Base-by-base conservation (phyloP, 2,329 filamentous ascomycete genomes). In the Pseudocercospora crystallina region DNA sequence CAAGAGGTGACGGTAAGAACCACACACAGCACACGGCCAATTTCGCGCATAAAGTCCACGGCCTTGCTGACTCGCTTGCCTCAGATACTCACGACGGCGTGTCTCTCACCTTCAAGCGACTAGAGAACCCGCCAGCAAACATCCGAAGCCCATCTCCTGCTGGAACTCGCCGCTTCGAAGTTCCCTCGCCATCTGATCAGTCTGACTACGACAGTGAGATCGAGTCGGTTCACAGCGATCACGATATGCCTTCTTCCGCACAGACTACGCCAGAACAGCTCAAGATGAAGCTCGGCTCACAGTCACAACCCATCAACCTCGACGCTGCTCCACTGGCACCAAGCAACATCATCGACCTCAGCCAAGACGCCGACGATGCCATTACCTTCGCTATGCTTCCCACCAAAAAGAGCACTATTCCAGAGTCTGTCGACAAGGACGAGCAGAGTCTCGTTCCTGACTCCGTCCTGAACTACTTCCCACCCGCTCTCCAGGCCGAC, bases 31-130 rank as follows among this genome's bases (percentile, higher is more conserved):
- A 42, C 34, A 32, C 14, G 8, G 26, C 31, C 10, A 15, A 32
- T 20, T 14, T 36, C n/a, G 35, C 17, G 20, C 32, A 37, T 31
- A 20, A 39, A 15, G 15, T 41, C 33, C 35, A 47, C 13, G 26
- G 17, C 29, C 43, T 50, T 9, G 39, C 20, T 43, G 20, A 50
- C 32, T n/a, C 11, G 38, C 31, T 29, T 34, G 15, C n/a, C 41
- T 8, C 31, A 64, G 61, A 63, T 32, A 56, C 49, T 17, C 62
- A 66, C 51, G 60, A 65, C 36, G 65, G 61, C 36, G 44, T 67
- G 29, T 53, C 50, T 8, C 31, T 67, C 35, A 58, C 36, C 15
- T 62, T 61, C 43, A 35, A 53, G 11, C 35, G 36, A 48, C 20
- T 36, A 40, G 37, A 56, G 29, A 15, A 34, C 46, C 30, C 35